Conservation (phyloP, 176 grass and related monocot species). For the Oryza longistaminata region DNA sequence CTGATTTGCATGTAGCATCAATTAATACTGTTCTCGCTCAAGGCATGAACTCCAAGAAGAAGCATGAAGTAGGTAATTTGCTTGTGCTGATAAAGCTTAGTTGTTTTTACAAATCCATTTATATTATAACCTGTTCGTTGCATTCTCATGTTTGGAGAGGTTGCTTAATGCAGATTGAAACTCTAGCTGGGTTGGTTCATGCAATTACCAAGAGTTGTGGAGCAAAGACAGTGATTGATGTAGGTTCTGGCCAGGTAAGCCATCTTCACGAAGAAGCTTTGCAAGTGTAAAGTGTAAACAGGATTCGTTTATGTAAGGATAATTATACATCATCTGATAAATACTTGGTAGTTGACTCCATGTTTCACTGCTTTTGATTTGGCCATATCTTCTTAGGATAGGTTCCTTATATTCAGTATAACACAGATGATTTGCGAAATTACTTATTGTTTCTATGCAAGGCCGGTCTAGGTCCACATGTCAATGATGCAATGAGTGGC, state of each 20-base stretch:
- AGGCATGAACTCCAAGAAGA: slow-evolving; percentile 97
- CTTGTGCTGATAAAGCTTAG: neutral
- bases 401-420: neutral
- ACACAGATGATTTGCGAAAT: neutral
- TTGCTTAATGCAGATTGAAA: slow-evolving; percentile 60
- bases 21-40: slow-evolving; percentile 85
- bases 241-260: slow-evolving; percentile 91
- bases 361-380: neutral
- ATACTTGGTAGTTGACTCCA: neutral
- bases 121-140: neutral
- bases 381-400: slow-evolving; percentile 1
- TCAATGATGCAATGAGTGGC: neutral
- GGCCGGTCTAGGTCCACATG: neutral
- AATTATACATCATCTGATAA: slow-evolving; percentile 6
- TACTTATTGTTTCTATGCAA: neutral
- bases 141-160: slow-evolving; percentile 20
- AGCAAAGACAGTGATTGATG: slow-evolving; percentile 78
- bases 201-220: slow-evolving; percentile 46
- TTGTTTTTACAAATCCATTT: slow-evolving; percentile 5
- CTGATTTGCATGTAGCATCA: slow-evolving; percentile 53
- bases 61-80: slow-evolving; percentile 83
- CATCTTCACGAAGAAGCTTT: slow-evolving; percentile 1
- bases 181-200: slow-evolving; percentile 60
- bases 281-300: slow-evolving; percentile 14
- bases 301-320: neutral